Evolutionary conservation across 2,329 filamentous ascomycete species (phyloP).

Genomic region (Simplicillium aogashimaense): DNA sequence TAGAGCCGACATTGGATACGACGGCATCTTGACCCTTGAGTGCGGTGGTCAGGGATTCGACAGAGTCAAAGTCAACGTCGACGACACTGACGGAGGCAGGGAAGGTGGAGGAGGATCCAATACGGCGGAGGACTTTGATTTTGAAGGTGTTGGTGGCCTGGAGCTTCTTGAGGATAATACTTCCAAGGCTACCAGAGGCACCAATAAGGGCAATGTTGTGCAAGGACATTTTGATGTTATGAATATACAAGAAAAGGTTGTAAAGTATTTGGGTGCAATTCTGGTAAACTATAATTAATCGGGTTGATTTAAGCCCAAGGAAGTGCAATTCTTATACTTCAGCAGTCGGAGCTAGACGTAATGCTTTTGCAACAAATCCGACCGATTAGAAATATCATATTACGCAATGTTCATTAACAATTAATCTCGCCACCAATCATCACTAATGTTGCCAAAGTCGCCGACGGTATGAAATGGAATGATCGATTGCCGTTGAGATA

Average conservation of each 20-base stretch:
- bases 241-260: not conserved
- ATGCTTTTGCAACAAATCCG: too few relatives aligned
- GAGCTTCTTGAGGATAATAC: slow-evolving; percentile 2
- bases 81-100: slow-evolving; percentile 29
- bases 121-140: slow-evolving; percentile 39
- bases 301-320: too few relatives aligned
- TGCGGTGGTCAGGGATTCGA: slow-evolving; percentile 30
- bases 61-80: slow-evolving; percentile 34
- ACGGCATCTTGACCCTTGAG: slow-evolving; percentile 42
- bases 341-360: too few relatives aligned
- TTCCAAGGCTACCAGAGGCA: slow-evolving; percentile 6
- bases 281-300: too few relatives aligned
- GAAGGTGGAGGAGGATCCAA: slow-evolving; percentile 24
- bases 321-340: too few relatives aligned
- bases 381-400: too few relatives aligned
- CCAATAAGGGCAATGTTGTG: slow-evolving; percentile 15
- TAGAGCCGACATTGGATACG: slow-evolving; percentile 31
- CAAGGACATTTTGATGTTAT: slow-evolving; percentile 2
- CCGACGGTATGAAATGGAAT: too few relatives aligned
- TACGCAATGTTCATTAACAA: too few relatives aligned
- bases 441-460: too few relatives aligned
- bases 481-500: too few relatives aligned
- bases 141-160: slow-evolving; percentile 11
- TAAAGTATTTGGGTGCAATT: not conserved
- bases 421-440: too few relatives aligned